Base-by-base conservation (phyloP, 2,329 filamentous ascomycete species). In the Pseudovirgaria hyperparasitica region DNA sequence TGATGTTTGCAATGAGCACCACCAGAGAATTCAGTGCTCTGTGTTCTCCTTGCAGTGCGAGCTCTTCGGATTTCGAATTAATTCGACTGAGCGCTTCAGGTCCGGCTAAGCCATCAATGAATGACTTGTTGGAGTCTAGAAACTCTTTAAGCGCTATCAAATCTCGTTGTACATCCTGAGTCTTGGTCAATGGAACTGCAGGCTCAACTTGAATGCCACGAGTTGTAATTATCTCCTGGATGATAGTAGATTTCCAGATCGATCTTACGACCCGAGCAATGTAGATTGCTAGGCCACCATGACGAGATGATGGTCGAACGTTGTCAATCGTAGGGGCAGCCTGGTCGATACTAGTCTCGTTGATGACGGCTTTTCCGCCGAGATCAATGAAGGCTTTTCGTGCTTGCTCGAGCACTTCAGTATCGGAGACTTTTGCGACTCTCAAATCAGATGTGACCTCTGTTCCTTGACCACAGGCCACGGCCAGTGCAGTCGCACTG, bases 101-200 rank as follows among this genome's bases (percentile, higher is more conserved):
- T 0, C 87, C 87, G n/a, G 84, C 81, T 27, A 98, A 62, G 5
- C 92, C 90, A 47, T 94, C 86, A 32, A 98, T 96, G 32, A 92
- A 85, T 27, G 73, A 76, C 37, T 79, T 81, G 55, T 98, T 98
- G n/a, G 71, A 65, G 19, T 81, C 72, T 23, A 98, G 70, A 46
- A 98, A 98, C 9, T 75, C 73, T 24, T 79, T 71, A 18, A 98
- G 58, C 5, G 78, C 70, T 32, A 82, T 76, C 4, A 98, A 59
- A 43, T 84, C 79, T 32, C 81, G 76, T 44, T 96, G 90, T 0
- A 92, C 73, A 9, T 67, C 61, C 32, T 72, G 70, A 9, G 98
- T 60, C 48, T 90, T 94, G 15, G 60, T 38, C 2, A 72, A 54
- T 2, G 66, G 54, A 13, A 94, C 65, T 1, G 75, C 75, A 2